These are phyloP conservation scores for Jamesozyma hellenica DNA, from an alignment of 805 yeast genomes.

Conservation along the genomic window DNA sequence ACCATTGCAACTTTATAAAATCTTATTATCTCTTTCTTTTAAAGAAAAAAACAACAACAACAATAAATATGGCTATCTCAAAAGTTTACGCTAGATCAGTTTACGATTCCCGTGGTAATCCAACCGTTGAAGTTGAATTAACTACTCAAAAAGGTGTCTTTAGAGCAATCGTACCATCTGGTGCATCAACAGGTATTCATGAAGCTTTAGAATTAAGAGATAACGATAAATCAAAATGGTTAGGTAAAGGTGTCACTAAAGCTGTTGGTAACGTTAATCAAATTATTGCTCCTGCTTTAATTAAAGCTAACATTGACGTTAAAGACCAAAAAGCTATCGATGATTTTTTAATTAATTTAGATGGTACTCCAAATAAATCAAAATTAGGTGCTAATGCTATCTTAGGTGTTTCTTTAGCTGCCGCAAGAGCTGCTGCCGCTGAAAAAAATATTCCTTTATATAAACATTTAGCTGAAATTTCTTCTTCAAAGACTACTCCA, in stretches of 20 bases:
- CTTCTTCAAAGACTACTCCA: constrained; percentile 62
- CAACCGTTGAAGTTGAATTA: constrained; percentile 96
- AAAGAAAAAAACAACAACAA: background rate
- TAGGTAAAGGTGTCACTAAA: constrained; percentile 95
- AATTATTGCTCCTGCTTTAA: constrained; percentile 85
- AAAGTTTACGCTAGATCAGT: constrained; percentile 90
- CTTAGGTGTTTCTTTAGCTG: constrained; percentile 94
- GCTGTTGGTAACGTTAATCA: constrained; percentile 95
- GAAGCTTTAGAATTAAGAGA: constrained; percentile 98
- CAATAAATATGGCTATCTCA: constrained; percentile 60
- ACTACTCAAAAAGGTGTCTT: constrained; percentile 84
- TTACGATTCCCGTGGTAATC: constrained; percentile 99
- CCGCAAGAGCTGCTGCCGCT: constrained; percentile 96
- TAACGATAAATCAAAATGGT: constrained; percentile 93
- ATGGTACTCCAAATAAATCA: constrained; percentile 94
- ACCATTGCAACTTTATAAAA: no score
- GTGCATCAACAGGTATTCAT: constrained; percentile 97
- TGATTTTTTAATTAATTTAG: constrained; percentile 72
- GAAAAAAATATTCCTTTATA: constrained; percentile 87
- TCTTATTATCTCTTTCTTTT: background rate
- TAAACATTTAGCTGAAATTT: constrained; percentile 72
- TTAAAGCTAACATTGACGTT: constrained; percentile 72
- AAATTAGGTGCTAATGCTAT: constrained; percentile 97
- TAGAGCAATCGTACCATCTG: constrained; percentile 97
- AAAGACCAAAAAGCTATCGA: constrained; percentile 79